Evolutionary conservation across 768 basidiomycete species (phyloP).

Genomic region (Pleurotus pulmonarius): DNA sequence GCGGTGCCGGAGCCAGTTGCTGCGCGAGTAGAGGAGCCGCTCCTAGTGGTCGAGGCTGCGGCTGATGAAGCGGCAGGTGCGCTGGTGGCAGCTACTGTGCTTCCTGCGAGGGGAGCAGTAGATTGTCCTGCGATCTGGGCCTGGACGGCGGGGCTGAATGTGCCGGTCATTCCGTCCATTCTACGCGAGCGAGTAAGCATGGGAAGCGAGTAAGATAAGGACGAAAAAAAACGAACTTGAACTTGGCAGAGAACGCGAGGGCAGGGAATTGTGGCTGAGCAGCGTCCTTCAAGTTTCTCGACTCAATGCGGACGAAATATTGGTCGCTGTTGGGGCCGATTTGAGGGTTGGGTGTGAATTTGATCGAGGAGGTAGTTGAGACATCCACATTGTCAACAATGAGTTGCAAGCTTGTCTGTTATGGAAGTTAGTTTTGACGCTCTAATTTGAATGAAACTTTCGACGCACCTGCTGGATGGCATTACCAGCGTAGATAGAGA

Average conservation of each 20-base stretch:
- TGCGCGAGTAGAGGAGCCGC: constrained; percentile 6
- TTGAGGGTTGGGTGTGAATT: constrained; percentile 46
- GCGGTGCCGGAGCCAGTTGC: background rate
- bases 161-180: constrained; percentile 66
- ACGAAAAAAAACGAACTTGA: constrained; percentile 46
- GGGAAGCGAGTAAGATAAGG: background rate
- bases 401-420: constrained; percentile 52
- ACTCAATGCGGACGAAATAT: constrained; percentile 81
- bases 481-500: constrained; percentile 66
- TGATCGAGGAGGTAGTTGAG: constrained; percentile 36
- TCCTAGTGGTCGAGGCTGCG: constrained; percentile 15
- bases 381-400: constrained; percentile 51
- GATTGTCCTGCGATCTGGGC: constrained; percentile 60
- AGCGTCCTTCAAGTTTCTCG: constrained; percentile 48
- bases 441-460: background rate
- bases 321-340: constrained; percentile 52
- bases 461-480: constrained; percentile 51
- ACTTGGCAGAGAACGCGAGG: constrained; percentile 76
- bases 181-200: constrained; percentile 27
- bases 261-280: constrained; percentile 49
- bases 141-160: constrained; percentile 53
- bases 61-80: constrained; percentile 18
- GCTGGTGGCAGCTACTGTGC: constrained; percentile 23
- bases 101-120: constrained; percentile 50
- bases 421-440: background rate